These are phyloP conservation scores for Ambrosia hybrid DNA, from an alignment of 140 eudicot species.

Conservation along the genomic window DNA sequence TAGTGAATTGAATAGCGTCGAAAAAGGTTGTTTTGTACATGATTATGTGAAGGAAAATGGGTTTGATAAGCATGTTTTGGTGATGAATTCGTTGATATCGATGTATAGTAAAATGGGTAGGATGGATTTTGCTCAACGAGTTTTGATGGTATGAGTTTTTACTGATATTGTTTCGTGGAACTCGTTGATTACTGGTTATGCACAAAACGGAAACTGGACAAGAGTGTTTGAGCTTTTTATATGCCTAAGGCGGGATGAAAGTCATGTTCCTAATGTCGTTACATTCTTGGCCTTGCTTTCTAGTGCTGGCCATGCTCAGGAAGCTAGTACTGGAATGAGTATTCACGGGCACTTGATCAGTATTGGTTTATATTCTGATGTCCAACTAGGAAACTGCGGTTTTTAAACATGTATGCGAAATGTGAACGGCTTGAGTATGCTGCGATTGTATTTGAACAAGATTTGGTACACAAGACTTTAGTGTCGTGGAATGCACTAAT, in stretches of 20 bases:
- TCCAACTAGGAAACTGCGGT: conserved; percentile 49
- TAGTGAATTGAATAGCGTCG: conserved; percentile 29
- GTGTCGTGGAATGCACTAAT: conserved; percentile 49
- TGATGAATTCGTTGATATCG: conserved; percentile 40
- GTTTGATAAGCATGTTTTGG: conserved; percentile 21
- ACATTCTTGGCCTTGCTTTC: conserved; percentile 38
- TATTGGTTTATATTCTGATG: conserved; percentile 34
- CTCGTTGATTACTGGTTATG: conserved; percentile 42
- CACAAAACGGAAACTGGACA: conserved; percentile 25
- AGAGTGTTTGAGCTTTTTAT: conserved; percentile 33
- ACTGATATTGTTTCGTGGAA: conserved; percentile 51
- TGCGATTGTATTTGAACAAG: conserved; percentile 31
- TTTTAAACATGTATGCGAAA: conserved; percentile 50
- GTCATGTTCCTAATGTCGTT: conserved; percentile 33
- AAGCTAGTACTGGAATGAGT: conserved; percentile 36
- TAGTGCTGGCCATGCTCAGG: conserved; percentile 29
- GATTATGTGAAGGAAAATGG: conserved; percentile 34
- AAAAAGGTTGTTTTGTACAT: conserved; percentile 32
- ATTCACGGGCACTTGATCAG: conserved; percentile 39
- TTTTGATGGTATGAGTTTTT: conserved; percentile 17
- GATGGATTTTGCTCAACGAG: conserved; percentile 41
- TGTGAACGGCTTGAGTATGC: conserved; percentile 41
- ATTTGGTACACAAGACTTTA: conserved; percentile 34
- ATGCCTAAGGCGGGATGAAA: conserved; percentile 17
- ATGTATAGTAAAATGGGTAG: conserved; percentile 45